These are phyloP conservation scores for Camelina hispida DNA, from an alignment of 345 rosid genomes.

Conservation along the genomic window DNA sequence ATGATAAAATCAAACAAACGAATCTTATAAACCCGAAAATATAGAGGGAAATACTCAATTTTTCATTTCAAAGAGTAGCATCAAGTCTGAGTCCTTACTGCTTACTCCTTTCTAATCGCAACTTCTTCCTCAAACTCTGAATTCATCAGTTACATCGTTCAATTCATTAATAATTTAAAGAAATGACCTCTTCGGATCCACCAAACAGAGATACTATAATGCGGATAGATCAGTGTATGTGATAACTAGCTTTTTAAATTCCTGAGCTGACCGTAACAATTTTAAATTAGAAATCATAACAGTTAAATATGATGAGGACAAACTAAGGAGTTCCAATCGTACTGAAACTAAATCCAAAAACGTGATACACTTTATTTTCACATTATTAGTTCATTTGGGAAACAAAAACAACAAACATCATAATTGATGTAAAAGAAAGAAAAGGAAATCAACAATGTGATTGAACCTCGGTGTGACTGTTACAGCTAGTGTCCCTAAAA, in stretches of 20 bases:
- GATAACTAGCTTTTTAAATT: not conserved
- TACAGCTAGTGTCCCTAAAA: conserved; percentile 34
- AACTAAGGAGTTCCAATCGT: not conserved
- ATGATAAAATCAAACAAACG: conserved; percentile 1
- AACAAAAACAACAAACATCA: conserved; percentile 7
- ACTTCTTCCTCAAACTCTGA: conserved; percentile 10
- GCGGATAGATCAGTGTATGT: not conserved
- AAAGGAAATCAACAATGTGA: conserved; percentile 41
- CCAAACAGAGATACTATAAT: not conserved
- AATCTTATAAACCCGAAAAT: conserved; percentile 2
- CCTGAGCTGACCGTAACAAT: not conserved
- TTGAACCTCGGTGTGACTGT: conserved; percentile 37
- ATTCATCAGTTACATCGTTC: not conserved
- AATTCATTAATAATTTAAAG: not conserved
- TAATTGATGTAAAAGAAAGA: not conserved
- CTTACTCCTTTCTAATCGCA: conserved; percentile 14
- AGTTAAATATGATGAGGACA: not conserved
- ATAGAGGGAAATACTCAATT: not conserved
- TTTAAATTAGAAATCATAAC: not conserved
- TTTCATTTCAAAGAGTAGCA: not conserved
- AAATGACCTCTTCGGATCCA: not conserved
- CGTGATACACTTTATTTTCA: not conserved
- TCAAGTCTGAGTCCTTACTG: not conserved
- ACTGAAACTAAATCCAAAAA: not conserved
- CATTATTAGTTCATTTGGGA: not conserved